Evolutionary conservation across 116 monocot genomes (phyloP), one percentile per base, ranked within the genome.

Genomic region (Papilionanthe hybrid): DNA sequence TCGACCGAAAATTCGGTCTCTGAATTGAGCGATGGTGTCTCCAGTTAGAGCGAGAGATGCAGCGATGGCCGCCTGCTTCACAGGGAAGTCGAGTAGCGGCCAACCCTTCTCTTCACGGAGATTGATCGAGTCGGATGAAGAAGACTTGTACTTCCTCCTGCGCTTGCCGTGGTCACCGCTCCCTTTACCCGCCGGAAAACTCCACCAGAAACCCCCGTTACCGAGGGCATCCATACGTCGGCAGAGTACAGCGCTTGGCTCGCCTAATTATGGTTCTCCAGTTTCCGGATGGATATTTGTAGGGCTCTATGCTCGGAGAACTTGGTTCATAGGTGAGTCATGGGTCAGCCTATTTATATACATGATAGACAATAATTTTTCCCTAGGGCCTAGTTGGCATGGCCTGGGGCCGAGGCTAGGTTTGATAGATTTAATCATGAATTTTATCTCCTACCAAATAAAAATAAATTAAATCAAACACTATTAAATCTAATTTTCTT

Each of bases 21-120:
- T 85, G 77, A 92, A 37, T 77, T 98, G 98, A 18, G 98, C 98
- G 79, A 98, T 79, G 83, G 98, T 92, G 78, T 98, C 98, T 15
- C 98, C 94, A 8, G 93, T 81, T 17, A 94, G 74, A 65, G 88
- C 76, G 44, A 98, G 93, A 43, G 86, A 85, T 11, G 98, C 88
- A 10, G 98, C 90, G 41, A 89, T 86, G 30, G 81, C 87, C 0
- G 93, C 91, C 80, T 93, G 94, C 82, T 91, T 98, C 41, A 94
- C 68, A 30, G 94, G 98, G 85, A 94, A 90, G 5, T 65, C 76
- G 53, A 78, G 41, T 50, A 81, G 74, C 58, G 77, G 77, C 63
- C 86, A 82, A 7, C 76, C 81, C 5, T 72, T 75, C 27, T 58
- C 79, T 25, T 77, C 47, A 0, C 30, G 28, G 41, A 56, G 27